Evolutionary conservation across 1,139 yeast species (phyloP).

Genomic region (Suhomyces bokatorum): DNA sequence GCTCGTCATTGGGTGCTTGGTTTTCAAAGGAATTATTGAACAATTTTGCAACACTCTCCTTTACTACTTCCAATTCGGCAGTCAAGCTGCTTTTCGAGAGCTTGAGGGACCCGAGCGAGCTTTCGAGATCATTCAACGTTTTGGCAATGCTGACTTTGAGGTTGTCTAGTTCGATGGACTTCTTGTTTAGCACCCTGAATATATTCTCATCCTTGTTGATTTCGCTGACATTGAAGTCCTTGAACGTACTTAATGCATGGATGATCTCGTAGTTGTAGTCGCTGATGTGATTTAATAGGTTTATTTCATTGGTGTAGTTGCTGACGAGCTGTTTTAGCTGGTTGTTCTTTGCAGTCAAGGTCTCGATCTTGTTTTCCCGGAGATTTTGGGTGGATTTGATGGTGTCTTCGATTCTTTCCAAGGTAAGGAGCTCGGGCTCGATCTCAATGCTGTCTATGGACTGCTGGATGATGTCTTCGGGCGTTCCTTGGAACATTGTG

Average conservation of each 20-base stretch:
- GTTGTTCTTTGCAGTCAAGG: constrained; percentile 22
- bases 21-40: constrained; percentile 18
- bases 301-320: constrained; percentile 26
- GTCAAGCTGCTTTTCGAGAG: constrained; percentile 44
- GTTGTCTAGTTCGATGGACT: constrained; percentile 44
- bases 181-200: constrained; percentile 28
- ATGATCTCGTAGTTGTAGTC: constrained; percentile 16
- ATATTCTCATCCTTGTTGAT: constrained; percentile 21
- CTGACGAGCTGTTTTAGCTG: constrained; percentile 20
- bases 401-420: constrained; percentile 49
- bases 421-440: constrained; percentile 49
- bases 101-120: constrained; percentile 48
- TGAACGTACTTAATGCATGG: constrained; percentile 14
- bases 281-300: constrained; percentile 22
- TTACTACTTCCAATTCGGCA: constrained; percentile 28
- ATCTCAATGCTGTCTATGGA: constrained; percentile 21
- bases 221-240: constrained; percentile 9
- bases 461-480: constrained; percentile 39
- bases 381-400: constrained; percentile 29
- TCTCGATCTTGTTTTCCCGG: constrained; percentile 27
- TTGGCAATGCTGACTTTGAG: constrained; percentile 57
- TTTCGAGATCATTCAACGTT: constrained; percentile 56
- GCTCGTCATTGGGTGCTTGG: constrained; percentile 19
- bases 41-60: constrained; percentile 24
- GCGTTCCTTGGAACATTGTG: constrained; percentile 32